These are phyloP conservation scores for Panicum virgatum DNA, from an alignment of 202 grass and related monocot genomes.

Conservation along the genomic window DNA sequence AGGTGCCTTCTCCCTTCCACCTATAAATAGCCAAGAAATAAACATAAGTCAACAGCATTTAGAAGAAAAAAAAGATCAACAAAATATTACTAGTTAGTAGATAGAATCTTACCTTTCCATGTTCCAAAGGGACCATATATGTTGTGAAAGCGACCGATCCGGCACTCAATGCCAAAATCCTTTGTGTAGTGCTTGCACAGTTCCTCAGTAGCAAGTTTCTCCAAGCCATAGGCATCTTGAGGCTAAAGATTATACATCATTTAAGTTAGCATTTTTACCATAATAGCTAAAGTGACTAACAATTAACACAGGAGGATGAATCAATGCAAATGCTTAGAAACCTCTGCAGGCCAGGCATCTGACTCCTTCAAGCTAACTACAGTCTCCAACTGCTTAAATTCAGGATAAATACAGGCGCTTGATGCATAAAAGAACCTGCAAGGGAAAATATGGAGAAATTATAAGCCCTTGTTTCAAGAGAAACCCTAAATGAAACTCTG, in stretches of 20 bases:
- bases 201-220: slow-evolving; percentile 94
- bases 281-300: background rate
- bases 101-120: slow-evolving; percentile 86
- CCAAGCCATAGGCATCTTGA: slow-evolving; percentile 98
- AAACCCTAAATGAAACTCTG: background rate
- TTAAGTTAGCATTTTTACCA: slow-evolving; percentile 34
- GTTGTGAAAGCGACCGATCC: slow-evolving; percentile 91
- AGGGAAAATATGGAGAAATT: background rate
- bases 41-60: background rate
- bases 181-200: slow-evolving; percentile 99
- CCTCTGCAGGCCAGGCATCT: slow-evolving; percentile 96
- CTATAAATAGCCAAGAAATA: slow-evolving; percentile 29
- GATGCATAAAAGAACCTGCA: slow-evolving; percentile 91
- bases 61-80: slow-evolving; percentile 8
- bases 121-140: slow-evolving; percentile 98
- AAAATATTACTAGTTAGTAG: background rate
- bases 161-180: slow-evolving; percentile 93
- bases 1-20: slow-evolving; percentile 75
- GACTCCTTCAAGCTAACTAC: slow-evolving; percentile 93
- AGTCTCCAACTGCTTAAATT: slow-evolving; percentile 92
- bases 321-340: slow-evolving; percentile 33
- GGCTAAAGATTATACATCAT: slow-evolving; percentile 48
- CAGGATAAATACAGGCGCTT: slow-evolving; percentile 90
- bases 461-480: background rate
- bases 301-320: slow-evolving; percentile 35